These are phyloP conservation scores for Alternaria sp. DNA, from an alignment of 2,329 filamentous ascomycete genomes.

Conservation along the genomic window DNA sequence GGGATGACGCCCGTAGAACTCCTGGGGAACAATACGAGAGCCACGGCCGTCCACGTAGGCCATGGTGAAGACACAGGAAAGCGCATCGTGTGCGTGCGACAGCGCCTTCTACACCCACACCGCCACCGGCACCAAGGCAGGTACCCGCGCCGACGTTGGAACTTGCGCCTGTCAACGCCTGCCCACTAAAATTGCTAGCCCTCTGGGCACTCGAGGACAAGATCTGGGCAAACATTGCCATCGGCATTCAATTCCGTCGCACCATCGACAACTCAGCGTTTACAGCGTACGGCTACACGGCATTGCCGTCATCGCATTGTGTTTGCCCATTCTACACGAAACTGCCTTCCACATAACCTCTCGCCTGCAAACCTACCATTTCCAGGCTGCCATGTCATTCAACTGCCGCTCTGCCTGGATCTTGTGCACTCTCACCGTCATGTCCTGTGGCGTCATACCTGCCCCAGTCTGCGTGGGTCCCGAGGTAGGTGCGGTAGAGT, in stretches of 20 bases:
- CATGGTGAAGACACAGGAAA: neutral
- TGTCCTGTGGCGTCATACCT: slow-evolving; percentile 11
- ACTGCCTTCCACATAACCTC: slow-evolving; percentile 17
- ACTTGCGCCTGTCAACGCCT: neutral
- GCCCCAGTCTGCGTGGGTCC: neutral
- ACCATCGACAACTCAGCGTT: neutral
- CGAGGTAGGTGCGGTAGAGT: neutral
- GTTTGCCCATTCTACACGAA: slow-evolving; percentile 4
- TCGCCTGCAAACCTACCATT: slow-evolving; percentile 13
- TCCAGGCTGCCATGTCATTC: slow-evolving; percentile 22
- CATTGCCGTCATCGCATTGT: neutral
- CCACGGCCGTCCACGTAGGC: neutral
- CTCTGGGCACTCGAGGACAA: neutral
- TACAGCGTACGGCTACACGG: neutral
- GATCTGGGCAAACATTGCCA: neutral
- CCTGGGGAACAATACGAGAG: neutral
- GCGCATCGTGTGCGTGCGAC: neutral
- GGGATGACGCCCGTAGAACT: neutral
- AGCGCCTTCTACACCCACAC: neutral
- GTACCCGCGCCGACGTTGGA: slow-evolving; percentile 5
- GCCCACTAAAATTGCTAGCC: neutral
- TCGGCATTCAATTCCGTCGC: neutral
- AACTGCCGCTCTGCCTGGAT: slow-evolving; percentile 27
- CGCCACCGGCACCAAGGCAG: slow-evolving; percentile 1
- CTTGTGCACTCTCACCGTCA: slow-evolving; percentile 22